Evolutionary conservation across 2,329 filamentous ascomycete species (phyloP), one percentile per base, ranked within the genome.

Genomic region (Lasiodiplodia citricola): DNA sequence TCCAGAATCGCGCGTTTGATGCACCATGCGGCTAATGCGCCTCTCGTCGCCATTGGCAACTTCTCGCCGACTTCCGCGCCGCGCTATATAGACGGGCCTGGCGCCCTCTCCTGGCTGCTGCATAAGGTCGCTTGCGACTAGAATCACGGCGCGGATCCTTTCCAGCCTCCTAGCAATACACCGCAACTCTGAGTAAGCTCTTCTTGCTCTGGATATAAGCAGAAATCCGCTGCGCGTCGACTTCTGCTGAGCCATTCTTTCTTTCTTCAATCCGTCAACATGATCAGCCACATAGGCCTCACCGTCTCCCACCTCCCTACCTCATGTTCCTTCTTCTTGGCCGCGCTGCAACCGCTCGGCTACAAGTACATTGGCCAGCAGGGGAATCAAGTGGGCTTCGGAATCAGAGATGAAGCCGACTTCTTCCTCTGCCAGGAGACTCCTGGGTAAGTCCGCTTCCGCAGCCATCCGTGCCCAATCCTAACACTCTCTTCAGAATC

Each of bases 261-360:
- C n/a, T 23, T 18, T 55, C 31, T 11, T 31, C 54, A 70, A 23
- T 55, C 25, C 25, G 16, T 14, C 52, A 56, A 16, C 52, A 90
- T 90, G 88, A 80, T 89, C 73, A 87, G 87, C 54, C 87, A 89
- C 75, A 84, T 90, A 70, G 88, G 87, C 70, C 83, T 90, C 70
- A 89, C 87, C 47, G 93, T 97, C 76, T 90, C 89, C 70, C 90
- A 94, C 79, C 88, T 97, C 66, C 88, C 93, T 67, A 88, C 90
- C 44, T 92, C 93, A 3, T 89, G 91, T 62, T 96, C 93, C 8
- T 97, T 96, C 83, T 97, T 93, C 80, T 87, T 94, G 25, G 87
- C 91, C 71, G 86, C 93, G 72, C 86, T 93, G 8, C 92, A 95
- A 73, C 91, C 92, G 3, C 85, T 97, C 25, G 92, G 92, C 47